Evolutionary conservation across 257 asterid genomes (phyloP), one percentile per base, ranked within the genome.

Genomic region (Rauvolfia tetraphylla): DNA sequence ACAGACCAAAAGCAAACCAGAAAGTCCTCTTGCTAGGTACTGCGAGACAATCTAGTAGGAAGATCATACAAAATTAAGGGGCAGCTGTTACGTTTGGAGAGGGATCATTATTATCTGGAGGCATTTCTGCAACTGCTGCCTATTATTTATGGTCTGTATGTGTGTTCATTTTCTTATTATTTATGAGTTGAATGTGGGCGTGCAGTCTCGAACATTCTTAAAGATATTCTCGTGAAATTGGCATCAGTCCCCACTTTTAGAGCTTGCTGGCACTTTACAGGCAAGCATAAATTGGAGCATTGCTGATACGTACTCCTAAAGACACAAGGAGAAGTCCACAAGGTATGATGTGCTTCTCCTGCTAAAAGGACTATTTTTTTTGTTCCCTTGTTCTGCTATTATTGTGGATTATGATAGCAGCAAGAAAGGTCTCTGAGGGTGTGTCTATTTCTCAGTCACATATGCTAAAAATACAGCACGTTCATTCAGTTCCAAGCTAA

Each of bases 341-440:
- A 29, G 68, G 68, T 61, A 61, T 58, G 66, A 23, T 31, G 39
- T 61, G 68, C 68, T 61, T 61, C 36, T 31, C 23, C 68, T 61
- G 68, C 39, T 0, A 29, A 31, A 31, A 61, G 39, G 39, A 59
- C 38, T n/a, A 59, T 13, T 29, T 12, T 61, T 61, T 9, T 61
- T 36, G 33, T 61, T 31, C 39, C 6, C 39, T 31, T 31, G 23
- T 61, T 61, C 68, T 61, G 23, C 68, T 31, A 61, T 29, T 61
- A 61, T 61, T 61, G 22, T 61, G 34, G 39, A 61, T 27, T 61
- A 23, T 12, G 68, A 29, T 10, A 58, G 66, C 59, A 18, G 66
- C 18, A 27, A 58, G 34, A 58, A n/a, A n/a, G 36, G 66, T 4
- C 33, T 58, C 11, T n/a, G 36, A 9, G 66, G 34, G 15, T 15